These are phyloP conservation scores for Oxytropis ochrocephala DNA, from an alignment of 306 rosid species.

Conservation along the genomic window DNA sequence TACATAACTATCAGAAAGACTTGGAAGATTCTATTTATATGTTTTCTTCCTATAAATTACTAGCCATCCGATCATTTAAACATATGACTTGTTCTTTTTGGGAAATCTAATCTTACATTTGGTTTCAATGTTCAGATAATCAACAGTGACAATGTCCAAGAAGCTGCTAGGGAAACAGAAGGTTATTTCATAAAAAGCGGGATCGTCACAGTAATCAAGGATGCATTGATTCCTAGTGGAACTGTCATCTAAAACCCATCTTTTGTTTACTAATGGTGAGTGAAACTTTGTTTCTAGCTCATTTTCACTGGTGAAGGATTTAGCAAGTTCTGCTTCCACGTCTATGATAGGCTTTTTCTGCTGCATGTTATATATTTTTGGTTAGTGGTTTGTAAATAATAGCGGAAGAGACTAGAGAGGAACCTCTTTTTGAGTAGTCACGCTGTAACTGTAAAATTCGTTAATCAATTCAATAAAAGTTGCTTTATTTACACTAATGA, in stretches of 20 bases:
- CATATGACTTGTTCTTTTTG: neutral
- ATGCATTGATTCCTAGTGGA: slow-evolving; percentile 90
- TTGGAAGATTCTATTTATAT: neutral
- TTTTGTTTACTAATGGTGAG: neutral
- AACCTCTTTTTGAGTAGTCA: slow-evolving; percentile 19
- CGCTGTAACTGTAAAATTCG: slow-evolving; percentile 29
- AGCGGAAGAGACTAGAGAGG: slow-evolving; percentile 28
- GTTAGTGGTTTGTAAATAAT: slow-evolving; percentile 37
- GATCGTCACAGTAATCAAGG: slow-evolving; percentile 89
- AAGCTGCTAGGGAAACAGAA: slow-evolving; percentile 96
- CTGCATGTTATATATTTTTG: slow-evolving; percentile 28
- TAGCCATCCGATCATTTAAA: neutral
- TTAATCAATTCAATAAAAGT: slow-evolving; percentile 31
- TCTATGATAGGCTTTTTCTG: slow-evolving; percentile 4
- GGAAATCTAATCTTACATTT: neutral
- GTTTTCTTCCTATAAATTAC: neutral
- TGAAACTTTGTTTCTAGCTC: neutral
- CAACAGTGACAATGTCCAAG: slow-evolving; percentile 76
- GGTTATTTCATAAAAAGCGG: slow-evolving; percentile 98
- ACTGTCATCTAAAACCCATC: slow-evolving; percentile 44
- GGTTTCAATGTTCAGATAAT: slow-evolving; percentile 57
- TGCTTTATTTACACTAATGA: neutral
- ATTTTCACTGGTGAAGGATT: neutral
- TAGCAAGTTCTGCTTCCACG: neutral
- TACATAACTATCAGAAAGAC: neutral